Percentiles rank a stretch among this genome's conserved stretches.
phyloP scores from a whole-genome alignment of 2,329 filamentous ascomycete genomes.

The Colletotrichum truncatum region DNA sequence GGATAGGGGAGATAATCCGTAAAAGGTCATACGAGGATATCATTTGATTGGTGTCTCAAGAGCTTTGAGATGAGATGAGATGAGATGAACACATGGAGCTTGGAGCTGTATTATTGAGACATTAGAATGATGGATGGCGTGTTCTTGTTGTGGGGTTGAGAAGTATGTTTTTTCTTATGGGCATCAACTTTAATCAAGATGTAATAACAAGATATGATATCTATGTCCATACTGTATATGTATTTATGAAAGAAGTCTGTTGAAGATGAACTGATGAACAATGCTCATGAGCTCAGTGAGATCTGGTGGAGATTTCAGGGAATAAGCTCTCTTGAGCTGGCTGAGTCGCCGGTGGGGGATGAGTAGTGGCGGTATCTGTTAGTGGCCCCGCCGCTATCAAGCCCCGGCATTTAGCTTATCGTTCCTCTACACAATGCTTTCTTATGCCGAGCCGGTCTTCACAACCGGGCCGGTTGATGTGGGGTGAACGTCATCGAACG shows the following conservation, averaged over 20 bases:
- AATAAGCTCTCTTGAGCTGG: background rate
- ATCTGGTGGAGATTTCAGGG: background rate
- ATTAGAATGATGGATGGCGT: too few relatives aligned
- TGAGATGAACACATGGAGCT: background rate
- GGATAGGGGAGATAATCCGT: too few relatives aligned
- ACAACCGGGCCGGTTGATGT: constrained; percentile 28
- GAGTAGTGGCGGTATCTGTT: background rate
- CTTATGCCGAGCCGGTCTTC: constrained; percentile 10
- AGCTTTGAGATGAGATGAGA: background rate
- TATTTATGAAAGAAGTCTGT: background rate
- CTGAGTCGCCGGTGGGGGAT: background rate
- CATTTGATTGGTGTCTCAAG: background rate
- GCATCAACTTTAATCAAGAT: too few relatives aligned
- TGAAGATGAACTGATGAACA: background rate
- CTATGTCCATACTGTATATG: too few relatives aligned
- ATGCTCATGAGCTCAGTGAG: background rate
- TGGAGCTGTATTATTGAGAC: background rate
- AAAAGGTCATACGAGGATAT: background rate
- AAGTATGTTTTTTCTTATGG: too few relatives aligned
- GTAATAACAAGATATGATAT: too few relatives aligned
- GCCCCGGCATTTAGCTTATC: background rate
- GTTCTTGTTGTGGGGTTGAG: too few relatives aligned
- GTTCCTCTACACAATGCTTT: background rate
- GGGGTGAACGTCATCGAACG: constrained; percentile 27
- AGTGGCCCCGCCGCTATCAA: background rate